Evolutionary conservation across 2,329 filamentous ascomycete genomes (phyloP).

Genomic region (Trichocomaceae sp.): DNA sequence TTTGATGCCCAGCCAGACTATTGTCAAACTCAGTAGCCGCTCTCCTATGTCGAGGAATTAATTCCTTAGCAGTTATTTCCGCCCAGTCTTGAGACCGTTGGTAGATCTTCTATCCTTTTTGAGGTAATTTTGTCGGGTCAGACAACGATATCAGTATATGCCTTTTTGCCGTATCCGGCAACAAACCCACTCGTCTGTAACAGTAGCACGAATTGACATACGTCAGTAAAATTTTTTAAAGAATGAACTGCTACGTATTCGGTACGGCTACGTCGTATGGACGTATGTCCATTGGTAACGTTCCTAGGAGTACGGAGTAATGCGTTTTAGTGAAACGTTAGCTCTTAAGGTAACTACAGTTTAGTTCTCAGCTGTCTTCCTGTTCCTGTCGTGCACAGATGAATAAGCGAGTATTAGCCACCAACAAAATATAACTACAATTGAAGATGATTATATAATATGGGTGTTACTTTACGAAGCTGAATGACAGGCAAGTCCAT

Average conservation of each 20-base stretch:
- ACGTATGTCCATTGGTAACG: background rate
- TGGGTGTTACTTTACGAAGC: too few species aligned
- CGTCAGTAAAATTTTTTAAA: background rate
- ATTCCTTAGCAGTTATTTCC: background rate
- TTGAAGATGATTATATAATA: too few species aligned
- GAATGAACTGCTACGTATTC: background rate
- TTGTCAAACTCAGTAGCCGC: background rate
- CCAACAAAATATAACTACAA: too few species aligned
- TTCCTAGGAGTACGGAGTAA: background rate
- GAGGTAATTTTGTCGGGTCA: background rate
- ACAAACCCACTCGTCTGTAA: conserved; percentile 2
- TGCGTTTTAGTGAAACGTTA: background rate
- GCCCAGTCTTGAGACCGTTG: background rate
- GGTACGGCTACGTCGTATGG: background rate
- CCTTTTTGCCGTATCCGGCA: background rate
- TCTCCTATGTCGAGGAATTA: background rate
- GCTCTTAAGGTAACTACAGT: background rate
- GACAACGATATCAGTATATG: background rate
- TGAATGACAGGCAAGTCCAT: background rate
- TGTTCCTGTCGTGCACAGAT: too few species aligned
- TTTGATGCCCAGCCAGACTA: background rate
- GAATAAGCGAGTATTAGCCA: too few species aligned
- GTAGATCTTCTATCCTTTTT: background rate
- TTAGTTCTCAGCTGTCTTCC: background rate
- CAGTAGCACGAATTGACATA: background rate